Percentiles rank a stretch among this genome's conserved stretches.
Evolutionary conservation across 192 early-diverging fungal genomes (phyloP).

Genomic region (Backusella mclennaniae): DNA sequence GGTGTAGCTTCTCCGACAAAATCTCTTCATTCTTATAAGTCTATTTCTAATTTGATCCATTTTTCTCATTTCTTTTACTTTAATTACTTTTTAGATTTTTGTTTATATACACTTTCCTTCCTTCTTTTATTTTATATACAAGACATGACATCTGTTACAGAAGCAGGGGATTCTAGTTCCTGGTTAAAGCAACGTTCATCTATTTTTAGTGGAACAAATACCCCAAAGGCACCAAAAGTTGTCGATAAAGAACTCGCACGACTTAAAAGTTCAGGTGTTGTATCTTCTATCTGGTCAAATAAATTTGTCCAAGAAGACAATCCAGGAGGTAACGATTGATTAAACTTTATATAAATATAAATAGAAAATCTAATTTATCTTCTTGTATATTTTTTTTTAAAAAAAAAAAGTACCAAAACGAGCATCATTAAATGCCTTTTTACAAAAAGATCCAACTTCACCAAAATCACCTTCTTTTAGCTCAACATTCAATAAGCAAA

Average conservation of each 20-base stretch:
- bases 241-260: slow-evolving; percentile 14
- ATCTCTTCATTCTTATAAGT: slow-evolving; percentile 5
- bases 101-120: background rate
- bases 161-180: background rate
- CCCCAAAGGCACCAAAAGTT: background rate
- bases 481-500: background rate
- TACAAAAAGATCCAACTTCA: background rate
- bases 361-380: background rate
- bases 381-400: background rate
- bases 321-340: slow-evolving; percentile 11
- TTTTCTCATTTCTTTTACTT: slow-evolving; percentile 7
- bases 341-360: background rate
- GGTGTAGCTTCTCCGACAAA: background rate
- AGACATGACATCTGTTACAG: slow-evolving; percentile 10
- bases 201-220: background rate
- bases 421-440: background rate
- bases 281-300: slow-evolving; percentile 16
- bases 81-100: background rate
- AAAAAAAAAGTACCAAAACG: background rate
- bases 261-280: slow-evolving; percentile 8
- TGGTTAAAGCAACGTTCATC: slow-evolving; percentile 13
- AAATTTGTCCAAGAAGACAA: slow-evolving; percentile 19
- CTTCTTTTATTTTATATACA: background rate
- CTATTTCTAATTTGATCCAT: background rate
- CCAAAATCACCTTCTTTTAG: slow-evolving; percentile 2